phyloP scores from a whole-genome alignment of 225 moss, liverwort and hornwort genomes.

The Antitrichia curtipendula region DNA sequence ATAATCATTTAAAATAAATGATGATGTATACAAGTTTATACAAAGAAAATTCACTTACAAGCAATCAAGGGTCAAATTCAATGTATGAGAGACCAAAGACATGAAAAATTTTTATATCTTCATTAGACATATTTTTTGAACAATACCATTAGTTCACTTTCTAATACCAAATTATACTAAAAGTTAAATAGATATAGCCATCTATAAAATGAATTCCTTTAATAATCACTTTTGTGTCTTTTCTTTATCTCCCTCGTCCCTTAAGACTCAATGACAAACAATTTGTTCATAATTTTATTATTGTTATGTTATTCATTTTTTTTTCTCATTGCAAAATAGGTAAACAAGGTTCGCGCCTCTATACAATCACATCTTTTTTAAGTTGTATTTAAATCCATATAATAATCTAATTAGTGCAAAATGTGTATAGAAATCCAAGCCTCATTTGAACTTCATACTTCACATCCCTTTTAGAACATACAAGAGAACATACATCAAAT shows the following conservation, averaged over 20 bases:
- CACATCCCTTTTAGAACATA: too few relatives aligned
- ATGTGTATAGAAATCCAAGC: too few relatives aligned
- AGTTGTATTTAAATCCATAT: neutral
- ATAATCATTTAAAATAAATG: neutral
- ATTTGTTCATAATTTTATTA: neutral
- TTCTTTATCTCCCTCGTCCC: fast-evolving
- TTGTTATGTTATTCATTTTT: neutral
- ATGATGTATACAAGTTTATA: neutral
- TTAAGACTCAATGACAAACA: fast-evolving
- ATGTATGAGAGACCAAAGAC: neutral
- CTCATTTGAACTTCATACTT: neutral
- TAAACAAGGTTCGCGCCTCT: neutral
- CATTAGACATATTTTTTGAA: neutral
- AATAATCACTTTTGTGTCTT: neutral
- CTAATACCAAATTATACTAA: neutral
- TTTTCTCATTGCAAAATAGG: fast-evolving
- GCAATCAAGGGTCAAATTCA: neutral
- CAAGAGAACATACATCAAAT: too few relatives aligned
- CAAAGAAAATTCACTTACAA: neutral
- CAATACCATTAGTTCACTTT: neutral
- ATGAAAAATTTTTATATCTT: too few relatives aligned
- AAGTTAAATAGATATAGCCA: fast-evolving
- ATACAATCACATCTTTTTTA: neutral
- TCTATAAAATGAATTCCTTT: fast-evolving
- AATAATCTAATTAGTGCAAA: neutral